phyloP scores from a whole-genome alignment of 352 stramenopile genomes.

The Phytophthora constricta region DNA sequence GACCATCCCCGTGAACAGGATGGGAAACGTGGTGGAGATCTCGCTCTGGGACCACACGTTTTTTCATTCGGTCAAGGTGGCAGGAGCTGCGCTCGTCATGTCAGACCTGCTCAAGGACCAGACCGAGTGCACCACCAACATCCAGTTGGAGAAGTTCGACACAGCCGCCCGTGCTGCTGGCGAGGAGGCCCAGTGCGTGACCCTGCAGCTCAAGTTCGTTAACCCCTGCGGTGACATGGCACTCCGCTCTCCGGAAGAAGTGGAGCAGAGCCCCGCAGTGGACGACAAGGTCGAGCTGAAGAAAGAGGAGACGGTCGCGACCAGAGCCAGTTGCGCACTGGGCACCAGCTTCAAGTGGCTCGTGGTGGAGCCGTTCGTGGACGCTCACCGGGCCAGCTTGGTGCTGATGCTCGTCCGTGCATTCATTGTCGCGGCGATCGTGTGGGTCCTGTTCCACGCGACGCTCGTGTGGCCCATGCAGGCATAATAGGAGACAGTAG shows the following conservation, averaged over 20 bases:
- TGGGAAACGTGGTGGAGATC: slow-evolving; percentile 55
- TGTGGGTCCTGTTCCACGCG: slow-evolving; percentile 45
- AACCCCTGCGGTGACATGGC: slow-evolving; percentile 24
- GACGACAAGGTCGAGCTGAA: slow-evolving; percentile 19
- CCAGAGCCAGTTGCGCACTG: slow-evolving; percentile 6
- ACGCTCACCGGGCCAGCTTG: slow-evolving; percentile 31
- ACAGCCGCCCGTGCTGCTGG: slow-evolving; percentile 25
- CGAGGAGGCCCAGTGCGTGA: slow-evolving; percentile 48
- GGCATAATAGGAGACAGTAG: slow-evolving; percentile 22
- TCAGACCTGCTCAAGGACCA: slow-evolving; percentile 54
- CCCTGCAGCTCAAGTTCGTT: slow-evolving; percentile 43
- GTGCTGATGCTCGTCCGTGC: slow-evolving; percentile 51
- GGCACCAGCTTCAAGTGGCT: slow-evolving; percentile 38
- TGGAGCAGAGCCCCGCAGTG: slow-evolving; percentile 17
- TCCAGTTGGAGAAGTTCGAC: slow-evolving; percentile 62
- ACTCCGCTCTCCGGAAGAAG: slow-evolving; percentile 32
- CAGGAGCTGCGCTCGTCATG: slow-evolving; percentile 47
- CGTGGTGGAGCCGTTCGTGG: slow-evolving; percentile 33
- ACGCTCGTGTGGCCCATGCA: slow-evolving; percentile 30
- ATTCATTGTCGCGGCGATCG: slow-evolving; percentile 39
- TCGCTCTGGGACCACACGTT: slow-evolving; percentile 73
- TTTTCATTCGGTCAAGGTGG: slow-evolving; percentile 68
- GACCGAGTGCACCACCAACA: slow-evolving; percentile 41
- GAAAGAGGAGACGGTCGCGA: background rate
- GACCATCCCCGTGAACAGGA: slow-evolving; percentile 41